Evolutionary conservation across 768 basidiomycete genomes (phyloP).

Genomic region (Sutorius australiensis): DNA sequence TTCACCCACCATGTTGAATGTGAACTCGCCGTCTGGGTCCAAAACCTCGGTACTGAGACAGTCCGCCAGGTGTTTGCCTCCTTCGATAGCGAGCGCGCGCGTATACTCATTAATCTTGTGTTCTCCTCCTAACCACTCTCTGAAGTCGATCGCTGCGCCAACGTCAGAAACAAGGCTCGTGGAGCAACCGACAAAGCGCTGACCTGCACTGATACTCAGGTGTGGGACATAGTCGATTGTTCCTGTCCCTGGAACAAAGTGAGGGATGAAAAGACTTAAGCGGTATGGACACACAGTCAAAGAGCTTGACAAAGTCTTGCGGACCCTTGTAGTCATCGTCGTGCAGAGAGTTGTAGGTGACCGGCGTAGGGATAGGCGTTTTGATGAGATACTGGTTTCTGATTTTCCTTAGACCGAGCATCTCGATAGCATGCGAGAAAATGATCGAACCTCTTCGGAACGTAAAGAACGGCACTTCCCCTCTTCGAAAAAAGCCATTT

Average conservation of each 20-base stretch:
- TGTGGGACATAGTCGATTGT: constrained; percentile 54
- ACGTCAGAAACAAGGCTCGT: constrained; percentile 3
- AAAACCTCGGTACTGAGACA: constrained; percentile 59
- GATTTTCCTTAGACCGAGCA: neutral
- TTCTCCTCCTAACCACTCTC: constrained; percentile 73
- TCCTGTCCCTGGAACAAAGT: constrained; percentile 50
- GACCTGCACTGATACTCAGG: constrained; percentile 54
- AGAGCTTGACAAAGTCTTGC: constrained; percentile 47
- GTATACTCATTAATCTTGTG: constrained; percentile 66
- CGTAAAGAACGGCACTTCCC: constrained; percentile 67
- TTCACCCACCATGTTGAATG: constrained; percentile 60
- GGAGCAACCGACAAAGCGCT: neutral
- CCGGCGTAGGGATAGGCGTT: constrained; percentile 55
- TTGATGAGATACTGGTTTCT: constrained; percentile 66
- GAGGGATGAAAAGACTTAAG: neutral
- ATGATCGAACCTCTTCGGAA: constrained; percentile 50
- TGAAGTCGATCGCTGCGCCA: constrained; percentile 62
- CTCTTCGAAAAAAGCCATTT: constrained; percentile 82
- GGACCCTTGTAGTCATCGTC: constrained; percentile 31
- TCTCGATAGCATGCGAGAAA: neutral
- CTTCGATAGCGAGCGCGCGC: constrained; percentile 61
- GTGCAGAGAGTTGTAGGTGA: constrained; percentile 46
- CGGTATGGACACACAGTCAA: constrained; percentile 33
- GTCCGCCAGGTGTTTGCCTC: constrained; percentile 57
- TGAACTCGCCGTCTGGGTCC: constrained; percentile 58